Conservation (phyloP, 768 basidiomycete genomes). For the Psilocybe subaeruginosa region DNA sequence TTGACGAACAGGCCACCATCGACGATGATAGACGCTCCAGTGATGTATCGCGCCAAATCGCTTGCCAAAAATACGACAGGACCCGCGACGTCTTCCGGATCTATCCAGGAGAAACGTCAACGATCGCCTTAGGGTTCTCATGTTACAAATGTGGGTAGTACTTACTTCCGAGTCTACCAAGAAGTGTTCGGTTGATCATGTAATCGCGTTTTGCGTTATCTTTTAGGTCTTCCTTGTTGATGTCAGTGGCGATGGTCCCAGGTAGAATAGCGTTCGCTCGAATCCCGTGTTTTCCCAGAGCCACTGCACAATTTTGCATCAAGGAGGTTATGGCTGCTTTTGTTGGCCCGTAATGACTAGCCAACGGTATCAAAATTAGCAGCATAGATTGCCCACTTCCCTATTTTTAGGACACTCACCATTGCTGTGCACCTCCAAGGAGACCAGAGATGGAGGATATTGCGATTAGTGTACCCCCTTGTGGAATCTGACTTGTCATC, state of each 20-base stretch:
- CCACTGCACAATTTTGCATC: conserved; percentile 81
- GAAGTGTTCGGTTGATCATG: conserved; percentile 65
- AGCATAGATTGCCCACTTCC: not conserved
- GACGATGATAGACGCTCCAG: conserved; percentile 65
- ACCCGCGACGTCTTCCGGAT: conserved; percentile 72
- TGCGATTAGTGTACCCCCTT: conserved; percentile 75
- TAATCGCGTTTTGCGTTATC: conserved; percentile 59
- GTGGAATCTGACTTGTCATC: conserved; percentile 70
- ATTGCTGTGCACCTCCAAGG: conserved; percentile 76
- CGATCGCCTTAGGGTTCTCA: not conserved
- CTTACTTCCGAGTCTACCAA: conserved; percentile 68
- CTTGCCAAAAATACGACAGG: conserved; percentile 76
- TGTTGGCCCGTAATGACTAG: conserved; percentile 76
- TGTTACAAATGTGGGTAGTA: conserved; percentile 1
- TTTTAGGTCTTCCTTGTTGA: conserved; percentile 76
- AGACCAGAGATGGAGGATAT: conserved; percentile 81
- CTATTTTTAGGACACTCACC: conserved; percentile 33
- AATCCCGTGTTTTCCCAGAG: conserved; percentile 76
- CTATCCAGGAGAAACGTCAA: conserved; percentile 27
- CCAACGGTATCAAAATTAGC: conserved; percentile 2
- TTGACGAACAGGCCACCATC: conserved; percentile 80
- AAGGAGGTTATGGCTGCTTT: conserved; percentile 78
- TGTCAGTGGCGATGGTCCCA: conserved; percentile 77
- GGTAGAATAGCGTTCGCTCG: conserved; percentile 75
- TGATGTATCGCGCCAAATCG: conserved; percentile 72